Evolutionary conservation across 306 rosid genomes (phyloP).

Genomic region (Leucaena leucocephala): DNA sequence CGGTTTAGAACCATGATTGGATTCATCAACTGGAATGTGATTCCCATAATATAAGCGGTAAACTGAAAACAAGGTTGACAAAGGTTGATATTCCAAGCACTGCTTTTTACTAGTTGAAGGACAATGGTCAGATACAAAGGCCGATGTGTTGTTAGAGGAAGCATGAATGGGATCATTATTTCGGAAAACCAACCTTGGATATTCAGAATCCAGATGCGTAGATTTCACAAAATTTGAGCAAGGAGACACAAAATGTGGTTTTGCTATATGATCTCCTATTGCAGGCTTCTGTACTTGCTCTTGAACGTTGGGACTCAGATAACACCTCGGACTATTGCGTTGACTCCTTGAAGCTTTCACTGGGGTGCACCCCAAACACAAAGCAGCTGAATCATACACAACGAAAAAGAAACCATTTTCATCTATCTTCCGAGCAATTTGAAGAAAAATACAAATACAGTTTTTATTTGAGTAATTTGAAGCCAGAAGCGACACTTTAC

Average conservation of each 20-base stretch:
- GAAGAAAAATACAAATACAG: neutral
- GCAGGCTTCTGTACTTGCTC: constrained; percentile 36
- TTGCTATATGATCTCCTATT: constrained; percentile 11
- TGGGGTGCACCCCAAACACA: constrained; percentile 70
- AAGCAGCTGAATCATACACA: constrained; percentile 60
- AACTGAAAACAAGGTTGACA: constrained; percentile 37
- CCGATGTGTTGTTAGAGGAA: neutral
- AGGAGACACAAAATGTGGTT: constrained; percentile 27
- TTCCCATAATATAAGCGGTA: constrained; percentile 57
- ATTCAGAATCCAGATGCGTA: constrained; percentile 1
- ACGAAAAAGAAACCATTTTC: neutral
- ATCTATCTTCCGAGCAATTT: neutral
- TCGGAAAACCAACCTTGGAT: neutral
- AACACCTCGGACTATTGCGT: constrained; percentile 58
- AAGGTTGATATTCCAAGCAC: constrained; percentile 37
- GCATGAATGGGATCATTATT: neutral
- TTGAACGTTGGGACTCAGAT: constrained; percentile 49
- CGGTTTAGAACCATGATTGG: constrained; percentile 13
- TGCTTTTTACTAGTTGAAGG: constrained; percentile 38
- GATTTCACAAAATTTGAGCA: constrained; percentile 35
- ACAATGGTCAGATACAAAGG: neutral
- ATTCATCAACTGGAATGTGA: constrained; percentile 22
- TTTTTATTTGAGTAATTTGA: neutral
- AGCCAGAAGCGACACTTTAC: constrained; percentile 37
- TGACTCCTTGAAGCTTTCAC: constrained; percentile 70